phyloP scores from a whole-genome alignment of 2,329 filamentous ascomycete species.

The Trichoderma sp. region DNA sequence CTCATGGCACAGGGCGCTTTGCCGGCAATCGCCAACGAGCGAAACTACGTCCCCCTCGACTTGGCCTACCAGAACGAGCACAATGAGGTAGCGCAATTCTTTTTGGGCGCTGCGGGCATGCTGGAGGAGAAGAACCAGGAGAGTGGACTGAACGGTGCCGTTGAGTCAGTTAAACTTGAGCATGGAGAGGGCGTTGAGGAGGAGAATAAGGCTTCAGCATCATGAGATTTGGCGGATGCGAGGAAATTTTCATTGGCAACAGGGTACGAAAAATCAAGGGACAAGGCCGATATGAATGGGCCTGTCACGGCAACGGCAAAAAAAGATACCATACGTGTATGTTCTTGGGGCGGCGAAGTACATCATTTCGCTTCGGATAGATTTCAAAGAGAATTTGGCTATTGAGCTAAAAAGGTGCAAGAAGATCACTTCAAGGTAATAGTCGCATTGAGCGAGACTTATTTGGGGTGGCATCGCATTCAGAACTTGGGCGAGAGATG shows the following conservation, averaged over 20 bases:
- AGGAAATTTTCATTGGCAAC: background rate
- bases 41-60: conserved; percentile 79
- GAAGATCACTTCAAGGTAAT: background rate
- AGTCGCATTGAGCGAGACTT: background rate
- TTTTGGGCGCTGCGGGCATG: conserved; percentile 50
- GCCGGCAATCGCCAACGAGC: conserved; percentile 75
- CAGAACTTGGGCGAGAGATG: background rate
- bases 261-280: background rate
- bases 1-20: conserved; percentile 77
- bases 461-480: background rate
- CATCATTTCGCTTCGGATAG: background rate
- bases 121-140: conserved; percentile 51
- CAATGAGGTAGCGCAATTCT: conserved; percentile 63
- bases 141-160: conserved; percentile 44
- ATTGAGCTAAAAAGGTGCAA: background rate
- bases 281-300: background rate
- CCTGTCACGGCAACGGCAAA: background rate
- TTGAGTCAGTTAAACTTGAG: conserved; percentile 42
- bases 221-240: background rate
- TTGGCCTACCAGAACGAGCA: conserved; percentile 71
- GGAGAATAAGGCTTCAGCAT: conserved; percentile 4
- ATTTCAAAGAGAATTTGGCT: background rate
- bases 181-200: conserved; percentile 33
- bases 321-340: background rate
- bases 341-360: background rate